Conservation (phyloP, 768 basidiomycete species). For the Leccinum ochraceum region DNA sequence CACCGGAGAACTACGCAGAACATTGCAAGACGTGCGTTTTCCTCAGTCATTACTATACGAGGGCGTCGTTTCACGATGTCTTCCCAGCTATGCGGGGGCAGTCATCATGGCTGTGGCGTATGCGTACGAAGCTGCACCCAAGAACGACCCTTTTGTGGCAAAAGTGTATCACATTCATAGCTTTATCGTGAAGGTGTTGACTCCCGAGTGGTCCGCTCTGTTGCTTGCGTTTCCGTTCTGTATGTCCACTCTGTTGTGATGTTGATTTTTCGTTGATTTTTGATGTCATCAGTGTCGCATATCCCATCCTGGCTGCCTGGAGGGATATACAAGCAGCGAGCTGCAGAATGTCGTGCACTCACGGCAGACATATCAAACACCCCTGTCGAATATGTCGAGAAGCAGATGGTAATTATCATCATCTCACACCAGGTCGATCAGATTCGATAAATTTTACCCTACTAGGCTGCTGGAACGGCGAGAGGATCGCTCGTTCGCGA, state of each 20-base stretch:
- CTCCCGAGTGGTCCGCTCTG: constrained; percentile 25
- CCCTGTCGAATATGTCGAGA: constrained; percentile 25
- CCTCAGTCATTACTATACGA: not conserved
- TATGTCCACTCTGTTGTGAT: constrained; percentile 12
- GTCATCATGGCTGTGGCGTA: constrained; percentile 28
- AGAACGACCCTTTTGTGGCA: constrained; percentile 29
- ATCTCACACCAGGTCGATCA: not conserved
- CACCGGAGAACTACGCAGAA: constrained; percentile 11
- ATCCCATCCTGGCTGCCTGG: constrained; percentile 39
- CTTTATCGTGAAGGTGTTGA: constrained; percentile 15
- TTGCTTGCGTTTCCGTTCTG: constrained; percentile 27
- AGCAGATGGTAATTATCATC: constrained; percentile 22
- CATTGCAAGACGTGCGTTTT: constrained; percentile 26
- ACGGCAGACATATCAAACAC: constrained; percentile 24
- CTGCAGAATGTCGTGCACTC: constrained; percentile 19
- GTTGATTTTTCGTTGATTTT: not conserved
- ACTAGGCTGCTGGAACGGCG: constrained; percentile 25
- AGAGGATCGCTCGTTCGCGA: constrained; percentile 22
- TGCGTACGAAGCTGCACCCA: constrained; percentile 25
- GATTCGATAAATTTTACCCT: not conserved
- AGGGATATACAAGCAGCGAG: constrained; percentile 23
- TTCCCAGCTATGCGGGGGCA: constrained; percentile 21
- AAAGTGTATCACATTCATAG: constrained; percentile 11
- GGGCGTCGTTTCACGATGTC: not conserved
- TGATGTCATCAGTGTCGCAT: constrained; percentile 19